Percentiles rank a stretch among this genome's conserved stretches.
Evolutionary conservation across 2,329 filamentous ascomycete species (phyloP).

Genomic region (Bipolaris cookei): DNA sequence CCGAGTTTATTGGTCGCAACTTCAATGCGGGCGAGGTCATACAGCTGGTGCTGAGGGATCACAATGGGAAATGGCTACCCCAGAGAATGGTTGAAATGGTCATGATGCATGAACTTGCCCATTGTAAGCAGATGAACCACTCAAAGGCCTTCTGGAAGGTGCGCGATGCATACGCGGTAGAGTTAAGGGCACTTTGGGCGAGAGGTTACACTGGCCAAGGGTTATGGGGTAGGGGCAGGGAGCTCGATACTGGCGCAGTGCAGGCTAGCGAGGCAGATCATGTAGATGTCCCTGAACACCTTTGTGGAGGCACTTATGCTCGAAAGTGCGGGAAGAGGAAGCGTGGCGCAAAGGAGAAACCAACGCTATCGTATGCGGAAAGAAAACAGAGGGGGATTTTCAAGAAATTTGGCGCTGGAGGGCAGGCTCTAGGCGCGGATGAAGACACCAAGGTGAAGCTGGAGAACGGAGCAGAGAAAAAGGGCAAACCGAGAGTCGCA

Average conservation of each 20-base stretch:
- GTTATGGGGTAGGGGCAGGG: conserved; percentile 76
- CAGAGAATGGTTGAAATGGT: conserved; percentile 90
- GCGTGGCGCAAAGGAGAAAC: conserved; percentile 50
- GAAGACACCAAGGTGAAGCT: conserved; percentile 68
- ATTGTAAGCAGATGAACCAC: conserved; percentile 93
- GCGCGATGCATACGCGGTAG: conserved; percentile 72
- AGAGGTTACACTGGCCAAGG: conserved; percentile 79
- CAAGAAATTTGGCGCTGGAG: conserved; percentile 78
- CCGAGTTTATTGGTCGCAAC: conserved; percentile 84
- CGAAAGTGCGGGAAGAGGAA: conserved; percentile 62
- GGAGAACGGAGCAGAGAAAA: conserved; percentile 67
- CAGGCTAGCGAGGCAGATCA: conserved; percentile 33
- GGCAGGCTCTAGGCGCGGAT: conserved; percentile 72
- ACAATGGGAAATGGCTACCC: conserved; percentile 72
- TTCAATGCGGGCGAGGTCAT: conserved; percentile 90
- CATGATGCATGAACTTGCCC: conserved; percentile 91
- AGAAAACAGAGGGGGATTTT: conserved; percentile 73
- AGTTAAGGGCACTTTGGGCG: conserved; percentile 74
- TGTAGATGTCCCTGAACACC: conserved; percentile 59
- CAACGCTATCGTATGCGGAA: conserved; percentile 70
- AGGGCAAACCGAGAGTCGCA: conserved; percentile 74
- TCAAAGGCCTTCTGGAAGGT: conserved; percentile 80
- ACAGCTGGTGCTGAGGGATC: conserved; percentile 79
- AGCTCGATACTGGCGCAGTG: conserved; percentile 58
- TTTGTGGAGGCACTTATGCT: conserved; percentile 81